Evolutionary conservation across 352 stramenopile genomes (phyloP).

Genomic region (Phytophthora foliorum): DNA sequence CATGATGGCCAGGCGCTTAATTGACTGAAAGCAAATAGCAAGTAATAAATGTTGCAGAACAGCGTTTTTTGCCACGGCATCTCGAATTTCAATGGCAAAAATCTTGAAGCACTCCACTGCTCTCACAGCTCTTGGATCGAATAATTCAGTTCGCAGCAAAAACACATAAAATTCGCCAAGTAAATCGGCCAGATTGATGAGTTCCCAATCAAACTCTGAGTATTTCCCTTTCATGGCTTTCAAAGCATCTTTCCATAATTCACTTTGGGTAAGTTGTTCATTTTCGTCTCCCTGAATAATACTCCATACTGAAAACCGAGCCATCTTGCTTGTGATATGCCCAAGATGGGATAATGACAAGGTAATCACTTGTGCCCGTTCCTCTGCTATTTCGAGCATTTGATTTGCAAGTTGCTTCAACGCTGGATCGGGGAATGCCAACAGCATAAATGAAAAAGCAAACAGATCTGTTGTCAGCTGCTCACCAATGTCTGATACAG

Average conservation of each 20-base stretch:
- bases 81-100: slow-evolving; percentile 63
- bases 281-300: slow-evolving; percentile 45
- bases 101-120: slow-evolving; percentile 73
- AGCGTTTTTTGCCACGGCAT: slow-evolving; percentile 42
- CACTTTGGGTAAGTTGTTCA: slow-evolving; percentile 32
- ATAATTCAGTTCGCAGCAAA: slow-evolving; percentile 50
- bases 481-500: slow-evolving; percentile 42
- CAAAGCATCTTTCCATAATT: slow-evolving; percentile 61
- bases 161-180: slow-evolving; percentile 72
- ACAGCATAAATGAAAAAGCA: slow-evolving; percentile 72
- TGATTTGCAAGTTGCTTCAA: slow-evolving; percentile 49
- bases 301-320: slow-evolving; percentile 66
- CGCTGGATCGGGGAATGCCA: slow-evolving; percentile 30
- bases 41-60: slow-evolving; percentile 77
- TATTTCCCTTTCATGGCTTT: slow-evolving; percentile 77
- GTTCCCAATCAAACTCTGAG: slow-evolving; percentile 66
- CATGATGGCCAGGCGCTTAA: slow-evolving; percentile 52
- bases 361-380: slow-evolving; percentile 45
- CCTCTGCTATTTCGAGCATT: slow-evolving; percentile 63
- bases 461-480: slow-evolving; percentile 81
- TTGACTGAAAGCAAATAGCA: slow-evolving; percentile 75
- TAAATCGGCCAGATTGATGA: slow-evolving; percentile 71
- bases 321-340: slow-evolving; percentile 76
- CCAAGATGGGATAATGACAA: slow-evolving; percentile 67
- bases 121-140: slow-evolving; percentile 53